Percentiles rank a stretch among this genome's conserved stretches.
phyloP scores from a whole-genome alignment of 805 yeast species.

The Wickerhamomyces chaumierensis region DNA sequence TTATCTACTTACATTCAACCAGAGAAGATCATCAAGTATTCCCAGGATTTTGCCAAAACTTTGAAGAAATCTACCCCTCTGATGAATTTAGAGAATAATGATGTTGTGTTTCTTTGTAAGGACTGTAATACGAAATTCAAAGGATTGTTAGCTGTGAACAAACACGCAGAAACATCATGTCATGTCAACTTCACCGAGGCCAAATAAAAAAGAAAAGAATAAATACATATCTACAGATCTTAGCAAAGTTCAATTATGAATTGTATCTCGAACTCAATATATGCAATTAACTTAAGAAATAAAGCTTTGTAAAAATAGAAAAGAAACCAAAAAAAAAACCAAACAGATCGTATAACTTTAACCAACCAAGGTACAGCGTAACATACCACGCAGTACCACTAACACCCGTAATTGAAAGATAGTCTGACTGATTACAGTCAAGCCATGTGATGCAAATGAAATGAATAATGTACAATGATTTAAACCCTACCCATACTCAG shows the following conservation, averaged over 20 bases:
- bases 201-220: no score
- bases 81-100: background rate
- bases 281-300: no score
- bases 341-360: background rate
- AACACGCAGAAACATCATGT: background rate
- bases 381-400: slow-evolving; percentile 1
- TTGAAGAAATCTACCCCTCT: background rate
- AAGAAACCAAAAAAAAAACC: no score
- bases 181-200: background rate
- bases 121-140: background rate
- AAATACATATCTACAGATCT: no score
- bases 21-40: background rate
- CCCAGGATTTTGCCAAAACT: background rate
- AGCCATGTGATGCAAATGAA: background rate
- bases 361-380: no score
- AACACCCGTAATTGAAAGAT: slow-evolving; percentile 1
- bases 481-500: no score
- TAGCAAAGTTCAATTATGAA: no score
- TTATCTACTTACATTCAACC: background rate
- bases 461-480: background rate
- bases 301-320: no score
- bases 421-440: no score
- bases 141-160: background rate
- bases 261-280: no score
- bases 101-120: background rate